phyloP scores from a whole-genome alignment of 2,329 filamentous ascomycete genomes.

The Trichoderma polysporum region DNA sequence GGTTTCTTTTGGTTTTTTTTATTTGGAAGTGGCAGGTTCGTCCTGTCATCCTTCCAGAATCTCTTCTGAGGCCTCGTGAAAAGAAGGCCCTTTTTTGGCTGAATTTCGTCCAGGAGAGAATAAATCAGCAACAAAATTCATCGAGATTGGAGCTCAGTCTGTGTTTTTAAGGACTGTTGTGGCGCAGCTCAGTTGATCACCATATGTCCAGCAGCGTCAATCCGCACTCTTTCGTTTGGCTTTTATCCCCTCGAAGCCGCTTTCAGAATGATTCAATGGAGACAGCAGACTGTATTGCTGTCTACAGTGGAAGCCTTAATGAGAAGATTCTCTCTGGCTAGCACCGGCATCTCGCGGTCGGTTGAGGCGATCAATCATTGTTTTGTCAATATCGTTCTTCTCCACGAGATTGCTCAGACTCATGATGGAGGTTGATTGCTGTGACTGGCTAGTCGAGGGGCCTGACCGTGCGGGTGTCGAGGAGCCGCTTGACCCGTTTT shows the following conservation, averaged over 20 bases:
- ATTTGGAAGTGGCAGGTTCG: not conserved
- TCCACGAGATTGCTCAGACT: conserved; percentile 53
- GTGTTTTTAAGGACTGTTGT: not conserved
- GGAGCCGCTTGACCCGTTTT: conserved; percentile 38
- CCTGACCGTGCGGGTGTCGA: conserved; percentile 36
- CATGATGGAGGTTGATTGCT: conserved; percentile 46
- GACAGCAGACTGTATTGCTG: not conserved
- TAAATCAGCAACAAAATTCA: not conserved
- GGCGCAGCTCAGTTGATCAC: conserved; percentile 16
- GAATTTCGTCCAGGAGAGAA: conserved; percentile 25
- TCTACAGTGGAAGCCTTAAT: not conserved
- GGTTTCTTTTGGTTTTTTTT: not conserved
- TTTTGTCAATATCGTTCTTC: conserved; percentile 54
- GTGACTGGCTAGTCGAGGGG: conserved; percentile 23
- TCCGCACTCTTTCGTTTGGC: not conserved
- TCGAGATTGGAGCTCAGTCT: not conserved
- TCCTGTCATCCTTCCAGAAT: not conserved
- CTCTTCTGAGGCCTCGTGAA: not conserved
- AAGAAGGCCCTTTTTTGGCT: not conserved
- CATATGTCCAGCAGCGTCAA: conserved; percentile 28
- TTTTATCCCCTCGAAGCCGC: not conserved
- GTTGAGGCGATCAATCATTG: conserved; percentile 55
- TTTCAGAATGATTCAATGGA: not conserved
- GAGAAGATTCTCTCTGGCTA: conserved; percentile 17
- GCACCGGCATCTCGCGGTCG: conserved; percentile 30